Base-by-base conservation (phyloP, 768 basidiomycete genomes). In the Mycena vulgaris region DNA sequence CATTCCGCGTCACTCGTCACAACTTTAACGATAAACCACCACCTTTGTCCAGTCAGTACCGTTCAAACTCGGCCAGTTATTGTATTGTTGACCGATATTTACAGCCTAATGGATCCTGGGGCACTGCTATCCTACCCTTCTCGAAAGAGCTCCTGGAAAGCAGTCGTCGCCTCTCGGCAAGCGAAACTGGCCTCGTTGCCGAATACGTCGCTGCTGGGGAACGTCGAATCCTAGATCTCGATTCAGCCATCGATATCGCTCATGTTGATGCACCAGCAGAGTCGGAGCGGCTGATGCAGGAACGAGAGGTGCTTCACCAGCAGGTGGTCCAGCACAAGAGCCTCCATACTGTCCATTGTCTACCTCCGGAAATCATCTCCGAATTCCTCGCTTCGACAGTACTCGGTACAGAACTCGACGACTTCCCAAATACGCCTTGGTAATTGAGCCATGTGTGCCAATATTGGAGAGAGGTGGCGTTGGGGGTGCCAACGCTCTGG, bases 361-460 rank as follows among this genome's bases (percentile, higher is more conserved):
- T 69, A 14, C 68, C 68, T 19, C 48, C 62, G 0, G 68, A 63
- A 42, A 69, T 69, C 25, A 13, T 69, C n/a, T 55, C 60, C 16
- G 28, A 63, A 51, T 39, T 69, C 17, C 56, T 69, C 14, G 13
- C 23, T 30, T 33, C 23, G 4, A 8, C 55, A 2, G 5, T 58
- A 11, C 61, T 48, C 7, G 11, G 31, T 17, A 13, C 30, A 0
- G 55, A 40, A 2, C 30, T 25, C 5, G 68, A 63, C 68, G 55
- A 58, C 3, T 33, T 57, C 19, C 30, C n/a, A 9, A 13, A 57
- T n/a, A 39, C 68, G 3, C 68, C 68, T n/a, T 69, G 68, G 68
- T 49, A 63, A 23, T 39, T 69, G 28, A 56, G 61, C 13, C 68
- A 69, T n/a, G 51, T 69, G 27, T 69, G 68, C 47, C 47, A 13